Evolutionary conservation across 257 asterid genomes (phyloP).

Genomic region (Solanum verrucosum): DNA sequence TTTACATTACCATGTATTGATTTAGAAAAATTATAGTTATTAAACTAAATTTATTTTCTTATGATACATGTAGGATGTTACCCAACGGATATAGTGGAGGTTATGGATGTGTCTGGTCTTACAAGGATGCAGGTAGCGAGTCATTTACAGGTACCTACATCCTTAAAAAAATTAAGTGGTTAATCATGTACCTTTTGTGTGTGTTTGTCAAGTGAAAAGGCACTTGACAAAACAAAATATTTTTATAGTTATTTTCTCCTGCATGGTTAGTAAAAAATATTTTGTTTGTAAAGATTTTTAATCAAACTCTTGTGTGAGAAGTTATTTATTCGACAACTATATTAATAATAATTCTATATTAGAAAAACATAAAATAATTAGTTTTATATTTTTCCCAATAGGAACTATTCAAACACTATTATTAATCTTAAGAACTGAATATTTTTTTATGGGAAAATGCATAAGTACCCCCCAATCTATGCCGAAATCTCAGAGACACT

Average conservation of each 20-base stretch:
- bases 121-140: slow-evolving; percentile 26
- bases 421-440: not conserved
- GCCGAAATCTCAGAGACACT: no score
- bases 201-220: not conserved
- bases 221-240: not conserved
- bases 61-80: slow-evolving; percentile 6
- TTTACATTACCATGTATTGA: not conserved
- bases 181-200: no score
- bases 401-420: not conserved
- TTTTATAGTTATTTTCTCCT: not conserved
- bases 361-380: not conserved
- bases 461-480: no score
- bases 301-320: not conserved
- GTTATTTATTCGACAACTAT: not conserved
- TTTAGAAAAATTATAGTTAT: not conserved
- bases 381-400: fast-evolving
- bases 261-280: not conserved
- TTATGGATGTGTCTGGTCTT: slow-evolving; percentile 20
- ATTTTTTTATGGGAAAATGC: not conserved
- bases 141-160: slow-evolving; percentile 16
- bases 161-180: not conserved
- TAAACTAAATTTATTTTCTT: not conserved
- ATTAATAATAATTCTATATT: not conserved
- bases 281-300: not conserved
- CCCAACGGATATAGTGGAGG: slow-evolving; percentile 13